These are phyloP conservation scores for Dictyostelium firmibasis DNA, from an alignment of 78 protist species.

Conservation along the genomic window DNA sequence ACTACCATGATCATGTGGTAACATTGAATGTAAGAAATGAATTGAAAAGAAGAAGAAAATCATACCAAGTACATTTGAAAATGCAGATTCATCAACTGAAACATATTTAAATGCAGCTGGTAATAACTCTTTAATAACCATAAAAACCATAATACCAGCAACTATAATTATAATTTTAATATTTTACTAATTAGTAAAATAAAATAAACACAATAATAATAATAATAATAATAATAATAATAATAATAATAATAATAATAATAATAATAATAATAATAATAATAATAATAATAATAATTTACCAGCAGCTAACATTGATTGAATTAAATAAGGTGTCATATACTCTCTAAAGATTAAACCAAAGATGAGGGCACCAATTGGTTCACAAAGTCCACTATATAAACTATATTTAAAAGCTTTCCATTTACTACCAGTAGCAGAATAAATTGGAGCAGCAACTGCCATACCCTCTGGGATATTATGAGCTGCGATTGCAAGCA, in stretches of 20 bases:
- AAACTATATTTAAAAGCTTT: slow-evolving; percentile 77
- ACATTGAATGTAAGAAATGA: slow-evolving; percentile 49
- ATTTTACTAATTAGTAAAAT: too few species aligned
- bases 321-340: slow-evolving; percentile 76
- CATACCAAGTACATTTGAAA: slow-evolving; percentile 71
- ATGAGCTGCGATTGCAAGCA: slow-evolving; percentile 83
- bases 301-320: slow-evolving; percentile 74
- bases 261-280: background rate
- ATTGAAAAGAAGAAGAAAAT: slow-evolving; percentile 58
- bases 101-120: slow-evolving; percentile 79
- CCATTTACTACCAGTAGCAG: slow-evolving; percentile 83
- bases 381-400: slow-evolving; percentile 82
- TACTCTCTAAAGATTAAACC: slow-evolving; percentile 41
- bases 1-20: slow-evolving; percentile 58
- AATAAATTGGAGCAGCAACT: slow-evolving; percentile 83
- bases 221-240: background rate
- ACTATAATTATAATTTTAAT: too few species aligned
- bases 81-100: slow-evolving; percentile 16
- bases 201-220: background rate
- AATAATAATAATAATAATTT: background rate
- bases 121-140: slow-evolving; percentile 66
- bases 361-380: slow-evolving; percentile 81
- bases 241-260: background rate
- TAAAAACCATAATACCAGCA: slow-evolving; percentile 84
- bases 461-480: slow-evolving; percentile 90